Evolutionary conservation across 805 yeast species (phyloP).

Genomic region (Debaryomyces castellii): DNA sequence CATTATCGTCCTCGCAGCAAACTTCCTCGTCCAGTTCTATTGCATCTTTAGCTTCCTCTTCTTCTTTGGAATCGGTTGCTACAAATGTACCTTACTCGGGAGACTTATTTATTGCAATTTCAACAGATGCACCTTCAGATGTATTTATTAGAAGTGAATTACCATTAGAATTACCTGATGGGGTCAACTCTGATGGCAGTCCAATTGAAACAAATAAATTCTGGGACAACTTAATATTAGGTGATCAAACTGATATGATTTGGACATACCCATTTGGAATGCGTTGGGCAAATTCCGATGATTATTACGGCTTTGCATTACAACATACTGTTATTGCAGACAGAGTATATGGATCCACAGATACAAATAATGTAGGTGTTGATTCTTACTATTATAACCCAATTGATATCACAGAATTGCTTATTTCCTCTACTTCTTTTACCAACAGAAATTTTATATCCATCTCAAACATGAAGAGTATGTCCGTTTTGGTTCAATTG

Average conservation of each 20-base stretch:
- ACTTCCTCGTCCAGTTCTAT: too few relatives aligned
- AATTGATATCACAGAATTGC: constrained; percentile 50
- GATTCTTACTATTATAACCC: constrained; percentile 58
- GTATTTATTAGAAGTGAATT: constrained; percentile 47
- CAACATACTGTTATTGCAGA: constrained; percentile 51
- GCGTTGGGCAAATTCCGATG: constrained; percentile 48
- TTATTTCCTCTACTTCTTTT: constrained; percentile 55
- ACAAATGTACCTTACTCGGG: constrained; percentile 19
- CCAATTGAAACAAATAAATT: constrained; percentile 75
- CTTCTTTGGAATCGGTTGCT: background rate
- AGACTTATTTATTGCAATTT: constrained; percentile 50
- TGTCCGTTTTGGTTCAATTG: constrained; percentile 50
- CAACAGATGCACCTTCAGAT: constrained; percentile 27
- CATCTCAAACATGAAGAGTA: constrained; percentile 47
- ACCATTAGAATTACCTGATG: constrained; percentile 46
- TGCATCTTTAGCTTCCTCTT: constrained; percentile 4
- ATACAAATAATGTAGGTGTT: constrained; percentile 41
- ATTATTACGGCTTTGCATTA: constrained; percentile 57
- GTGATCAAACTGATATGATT: constrained; percentile 50
- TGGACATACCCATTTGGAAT: constrained; percentile 69
- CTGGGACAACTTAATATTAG: constrained; percentile 63
- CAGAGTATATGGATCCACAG: constrained; percentile 46
- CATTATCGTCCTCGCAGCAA: too few relatives aligned
- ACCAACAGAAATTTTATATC: constrained; percentile 37
- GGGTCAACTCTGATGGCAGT: constrained; percentile 42